Conservation (phyloP, 2,329 filamentous ascomycete genomes). For the Fusarium stilboides region DNA sequence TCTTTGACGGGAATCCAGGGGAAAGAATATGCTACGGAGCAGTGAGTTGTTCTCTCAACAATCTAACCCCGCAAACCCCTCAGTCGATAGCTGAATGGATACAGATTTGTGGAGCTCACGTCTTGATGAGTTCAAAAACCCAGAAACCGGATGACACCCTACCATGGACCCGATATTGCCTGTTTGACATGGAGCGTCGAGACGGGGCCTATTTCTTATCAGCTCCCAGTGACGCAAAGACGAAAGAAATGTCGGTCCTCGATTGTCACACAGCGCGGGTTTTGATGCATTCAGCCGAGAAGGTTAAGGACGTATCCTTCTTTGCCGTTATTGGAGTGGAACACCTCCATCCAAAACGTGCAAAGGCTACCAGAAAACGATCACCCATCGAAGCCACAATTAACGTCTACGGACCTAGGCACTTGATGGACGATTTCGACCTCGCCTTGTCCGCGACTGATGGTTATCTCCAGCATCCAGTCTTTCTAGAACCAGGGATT, state of each 20-base stretch:
- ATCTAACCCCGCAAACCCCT: no score
- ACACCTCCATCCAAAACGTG: rapidly evolving
- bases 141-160: rapidly evolving
- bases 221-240: rapidly evolving
- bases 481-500: neutral
- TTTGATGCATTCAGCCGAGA: rapidly evolving
- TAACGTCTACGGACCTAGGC: neutral
- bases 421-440: neutral
- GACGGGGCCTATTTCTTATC: neutral
- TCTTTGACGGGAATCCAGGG: rapidly evolving
- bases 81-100: neutral
- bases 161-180: neutral
- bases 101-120: neutral
- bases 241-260: neutral
- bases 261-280: neutral
- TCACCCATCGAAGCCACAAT: rapidly evolving
- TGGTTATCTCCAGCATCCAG: constrained; percentile 5
- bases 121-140: rapidly evolving
- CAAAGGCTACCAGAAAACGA: rapidly evolving
- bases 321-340: neutral
- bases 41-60: neutral
- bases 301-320: neutral
- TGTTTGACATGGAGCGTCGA: neutral
- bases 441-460: rapidly evolving
- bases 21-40: constrained; percentile 4